Evolutionary conservation across 2,329 filamentous ascomycete species (phyloP), one percentile per base, ranked within the genome.

Genomic region (Septoria petroselini): DNA sequence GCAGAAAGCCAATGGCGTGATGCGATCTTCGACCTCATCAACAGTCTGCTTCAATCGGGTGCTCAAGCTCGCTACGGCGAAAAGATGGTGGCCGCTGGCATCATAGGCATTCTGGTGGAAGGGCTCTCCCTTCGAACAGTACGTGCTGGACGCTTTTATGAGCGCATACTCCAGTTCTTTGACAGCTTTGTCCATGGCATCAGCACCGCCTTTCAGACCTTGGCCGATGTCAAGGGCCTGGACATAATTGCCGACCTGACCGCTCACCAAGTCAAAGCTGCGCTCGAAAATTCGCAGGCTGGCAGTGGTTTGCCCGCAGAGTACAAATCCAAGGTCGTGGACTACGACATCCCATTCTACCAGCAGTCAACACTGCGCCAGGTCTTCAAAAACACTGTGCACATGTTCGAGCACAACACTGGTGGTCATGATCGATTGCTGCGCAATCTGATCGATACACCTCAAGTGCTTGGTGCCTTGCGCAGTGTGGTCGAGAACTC

Each of bases 321-420:
- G 42, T 89, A 86, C 69, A 84, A 82, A 61, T 95, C 90, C 7
- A 84, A 85, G 48, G 80, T 86, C 19, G 89, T 94, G 37, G 94
- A 99, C 70, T 99, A 96, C 66, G 81, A 89, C 62, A 90, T 97
- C 45, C 89, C 91, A 0, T 96, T 89, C 67, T 89, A 90, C 66
- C 86, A 95, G 60, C 93, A 97, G 66, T 89, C 95, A 68, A 91
- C 89, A 14, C 76, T 98, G 23, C 91, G 94, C 64, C 94, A 88
- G 82, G 76, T 96, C 37, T 85, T 98, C 69, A 96, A 95, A 68
- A 95, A 97, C 65, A 86, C 95, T 55, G 91, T 95, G 61, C 91
- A 97, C 67, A 85, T 97, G 73, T 95, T 97, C 85, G 74, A 86
- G 71, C 69, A 94, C 78, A 78, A 84, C 74, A 68, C 87, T 48